These are phyloP conservation scores for Fusarium aywerte DNA, from an alignment of 2,329 filamentous ascomycete genomes.

Conservation along the genomic window DNA sequence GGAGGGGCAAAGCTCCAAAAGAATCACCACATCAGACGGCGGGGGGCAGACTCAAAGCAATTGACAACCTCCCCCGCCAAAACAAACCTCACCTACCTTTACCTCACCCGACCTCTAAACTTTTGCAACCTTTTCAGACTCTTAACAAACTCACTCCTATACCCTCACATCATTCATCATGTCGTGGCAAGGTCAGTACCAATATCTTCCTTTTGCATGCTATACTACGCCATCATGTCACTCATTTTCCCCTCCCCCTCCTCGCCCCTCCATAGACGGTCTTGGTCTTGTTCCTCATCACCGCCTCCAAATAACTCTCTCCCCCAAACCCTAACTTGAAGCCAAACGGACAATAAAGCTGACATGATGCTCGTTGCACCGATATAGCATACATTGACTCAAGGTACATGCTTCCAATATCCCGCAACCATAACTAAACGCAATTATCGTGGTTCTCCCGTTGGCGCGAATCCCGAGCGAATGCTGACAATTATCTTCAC, in stretches of 20 bases:
- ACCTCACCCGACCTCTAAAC: background rate
- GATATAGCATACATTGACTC: constrained; percentile 62
- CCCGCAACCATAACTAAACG: background rate
- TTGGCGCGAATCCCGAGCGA: constrained; percentile 21
- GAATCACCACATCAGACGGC: constrained; percentile 38
- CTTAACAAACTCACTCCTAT: constrained; percentile 19
- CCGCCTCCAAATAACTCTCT: constrained; percentile 46
- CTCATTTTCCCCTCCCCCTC: constrained; percentile 23
- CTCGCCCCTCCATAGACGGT: constrained; percentile 31
- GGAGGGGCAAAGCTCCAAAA: constrained; percentile 41
- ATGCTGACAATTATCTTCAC: constrained; percentile 40
- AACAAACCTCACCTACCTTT: constrained; percentile 23
- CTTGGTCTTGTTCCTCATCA: constrained; percentile 31
- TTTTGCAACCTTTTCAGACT: constrained; percentile 28
- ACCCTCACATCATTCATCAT: constrained; percentile 57
- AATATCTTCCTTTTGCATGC: constrained; percentile 13
- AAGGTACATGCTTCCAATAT: constrained; percentile 54
- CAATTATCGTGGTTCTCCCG: background rate
- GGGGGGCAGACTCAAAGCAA: background rate
- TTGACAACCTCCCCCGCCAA: constrained; percentile 38
- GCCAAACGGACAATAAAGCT: constrained; percentile 22
- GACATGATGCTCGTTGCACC: constrained; percentile 15
- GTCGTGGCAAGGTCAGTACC: constrained; percentile 77
- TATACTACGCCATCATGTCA: constrained; percentile 7
- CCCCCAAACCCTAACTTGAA: constrained; percentile 21